Conservation (phyloP, 2,329 filamentous ascomycete genomes). For the Phialophora verrucosa region DNA sequence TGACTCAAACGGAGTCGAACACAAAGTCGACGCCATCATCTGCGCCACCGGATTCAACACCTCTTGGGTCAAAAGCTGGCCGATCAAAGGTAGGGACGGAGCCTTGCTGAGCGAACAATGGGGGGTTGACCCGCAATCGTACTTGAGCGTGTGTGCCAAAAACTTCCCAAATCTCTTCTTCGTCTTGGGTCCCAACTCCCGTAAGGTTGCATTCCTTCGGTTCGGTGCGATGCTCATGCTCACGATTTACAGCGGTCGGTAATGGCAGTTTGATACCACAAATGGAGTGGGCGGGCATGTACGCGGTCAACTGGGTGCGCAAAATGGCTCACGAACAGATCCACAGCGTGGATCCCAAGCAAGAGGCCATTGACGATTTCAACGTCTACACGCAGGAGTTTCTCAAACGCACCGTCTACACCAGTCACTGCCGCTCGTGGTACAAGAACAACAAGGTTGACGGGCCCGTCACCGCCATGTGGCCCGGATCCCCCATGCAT, state of each 20-base stretch:
- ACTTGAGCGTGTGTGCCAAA: constrained; percentile 36
- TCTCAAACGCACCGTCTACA: constrained; percentile 40
- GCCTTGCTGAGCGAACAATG: constrained; percentile 40
- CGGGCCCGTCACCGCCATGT: constrained; percentile 51
- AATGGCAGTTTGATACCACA: constrained; percentile 5
- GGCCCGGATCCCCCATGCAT: constrained; percentile 57
- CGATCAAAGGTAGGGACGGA: constrained; percentile 10
- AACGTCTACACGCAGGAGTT: constrained; percentile 33
- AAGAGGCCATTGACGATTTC: constrained; percentile 29
- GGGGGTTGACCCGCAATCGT: constrained; percentile 40
- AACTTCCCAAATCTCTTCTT: constrained; percentile 44
- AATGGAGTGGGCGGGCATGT: constrained; percentile 39
- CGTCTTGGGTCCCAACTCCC: constrained; percentile 40
- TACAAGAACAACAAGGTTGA: constrained; percentile 37
- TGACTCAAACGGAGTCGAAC: constrained; percentile 2
- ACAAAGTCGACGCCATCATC: constrained; percentile 10
- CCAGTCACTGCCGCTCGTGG: constrained; percentile 38
- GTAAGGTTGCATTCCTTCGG: constrained; percentile 5
- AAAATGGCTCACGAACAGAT: constrained; percentile 45
- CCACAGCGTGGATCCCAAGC: constrained; percentile 39
- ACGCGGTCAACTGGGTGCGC: constrained; percentile 47
- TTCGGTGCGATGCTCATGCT: constrained; percentile 9
- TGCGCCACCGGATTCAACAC: constrained; percentile 4
- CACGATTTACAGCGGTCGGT: constrained; percentile 5
- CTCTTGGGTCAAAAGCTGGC: constrained; percentile 4